phyloP scores from a whole-genome alignment of 139 green algal species.

The Prasinococcaceae sp. region DNA sequence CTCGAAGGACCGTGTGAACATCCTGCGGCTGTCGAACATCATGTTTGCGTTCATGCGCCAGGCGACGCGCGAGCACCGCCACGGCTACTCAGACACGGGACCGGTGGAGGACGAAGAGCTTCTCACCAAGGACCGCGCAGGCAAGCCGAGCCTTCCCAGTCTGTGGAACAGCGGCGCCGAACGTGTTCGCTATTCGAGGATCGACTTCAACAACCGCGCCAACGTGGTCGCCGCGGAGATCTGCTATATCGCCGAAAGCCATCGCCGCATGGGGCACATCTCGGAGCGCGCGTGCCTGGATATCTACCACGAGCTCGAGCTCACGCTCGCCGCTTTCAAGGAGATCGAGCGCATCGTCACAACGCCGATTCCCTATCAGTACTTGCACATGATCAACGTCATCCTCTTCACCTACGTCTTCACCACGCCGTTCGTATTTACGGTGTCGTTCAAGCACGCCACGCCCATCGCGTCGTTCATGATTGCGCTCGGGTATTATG shows the following conservation, averaged over 20 bases:
- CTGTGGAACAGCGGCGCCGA: neutral
- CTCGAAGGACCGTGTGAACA: slow-evolving; percentile 4
- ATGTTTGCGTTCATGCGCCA: slow-evolving; percentile 11
- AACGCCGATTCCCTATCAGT: slow-evolving; percentile 14
- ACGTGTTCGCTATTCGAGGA: neutral
- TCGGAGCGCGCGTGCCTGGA: slow-evolving; percentile 2
- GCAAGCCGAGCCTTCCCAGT: slow-evolving; percentile 4
- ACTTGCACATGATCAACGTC: slow-evolving; percentile 13
- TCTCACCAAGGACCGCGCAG: neutral
- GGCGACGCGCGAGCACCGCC: slow-evolving; percentile 2
- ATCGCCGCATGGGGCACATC: neutral
- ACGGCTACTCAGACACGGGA: slow-evolving; percentile 7
- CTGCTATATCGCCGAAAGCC: neutral
- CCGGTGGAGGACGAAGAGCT: slow-evolving; percentile 3
- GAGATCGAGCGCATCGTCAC: slow-evolving; percentile 11
- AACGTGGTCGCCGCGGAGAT: slow-evolving; percentile 9
- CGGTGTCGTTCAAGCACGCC: slow-evolving; percentile 1
- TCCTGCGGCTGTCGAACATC: slow-evolving; percentile 6
- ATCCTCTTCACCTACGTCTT: slow-evolving; percentile 12
- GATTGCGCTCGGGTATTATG: slow-evolving; percentile 14
- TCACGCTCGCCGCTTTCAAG: slow-evolving; percentile 4
- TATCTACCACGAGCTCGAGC: slow-evolving; percentile 2
- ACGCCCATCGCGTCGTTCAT: slow-evolving; percentile 2
- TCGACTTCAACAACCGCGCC: neutral
- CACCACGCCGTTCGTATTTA: slow-evolving; percentile 10